These are phyloP conservation scores for Selaginella moellendorffii DNA, from an alignment of 75 land plant genomes.

Conservation along the genomic window DNA sequence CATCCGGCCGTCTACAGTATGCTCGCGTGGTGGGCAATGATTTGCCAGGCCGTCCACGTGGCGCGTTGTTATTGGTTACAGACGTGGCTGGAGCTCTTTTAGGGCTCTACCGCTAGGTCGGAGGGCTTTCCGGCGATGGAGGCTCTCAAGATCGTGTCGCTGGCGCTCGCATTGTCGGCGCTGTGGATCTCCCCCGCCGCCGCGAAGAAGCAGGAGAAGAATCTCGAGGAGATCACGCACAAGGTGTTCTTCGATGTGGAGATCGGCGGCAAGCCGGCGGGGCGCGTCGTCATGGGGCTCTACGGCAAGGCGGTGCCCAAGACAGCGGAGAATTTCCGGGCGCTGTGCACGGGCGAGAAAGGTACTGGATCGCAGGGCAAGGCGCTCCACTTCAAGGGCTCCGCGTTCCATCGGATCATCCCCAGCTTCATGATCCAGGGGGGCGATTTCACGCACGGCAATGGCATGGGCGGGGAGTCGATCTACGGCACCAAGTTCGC, in stretches of 20 bases:
- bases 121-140: no score
- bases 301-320: conserved; percentile 87
- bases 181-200: not conserved
- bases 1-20: no score
- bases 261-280: conserved; percentile 64
- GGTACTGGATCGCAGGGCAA: conserved; percentile 72
- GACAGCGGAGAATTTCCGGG: conserved; percentile 85
- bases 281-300: conserved; percentile 82
- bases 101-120: no score
- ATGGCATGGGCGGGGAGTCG: conserved; percentile 92
- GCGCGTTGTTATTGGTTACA: no score
- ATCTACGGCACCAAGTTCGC: conserved; percentile 84
- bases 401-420: conserved; percentile 76
- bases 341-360: conserved; percentile 90
- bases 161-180: no score
- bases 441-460: conserved; percentile 81
- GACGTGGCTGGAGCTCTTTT: no score
- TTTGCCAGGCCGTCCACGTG: no score
- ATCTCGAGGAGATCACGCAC: conserved; percentile 35
- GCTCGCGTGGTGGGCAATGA: no score
- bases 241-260: conserved; percentile 73
- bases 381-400: conserved; percentile 82
- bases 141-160: no score
- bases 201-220: not conserved
- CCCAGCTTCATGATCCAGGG: conserved; percentile 97